phyloP scores from a whole-genome alignment of 768 basidiomycete species.

The Mycena olivaceomarginata region DNA sequence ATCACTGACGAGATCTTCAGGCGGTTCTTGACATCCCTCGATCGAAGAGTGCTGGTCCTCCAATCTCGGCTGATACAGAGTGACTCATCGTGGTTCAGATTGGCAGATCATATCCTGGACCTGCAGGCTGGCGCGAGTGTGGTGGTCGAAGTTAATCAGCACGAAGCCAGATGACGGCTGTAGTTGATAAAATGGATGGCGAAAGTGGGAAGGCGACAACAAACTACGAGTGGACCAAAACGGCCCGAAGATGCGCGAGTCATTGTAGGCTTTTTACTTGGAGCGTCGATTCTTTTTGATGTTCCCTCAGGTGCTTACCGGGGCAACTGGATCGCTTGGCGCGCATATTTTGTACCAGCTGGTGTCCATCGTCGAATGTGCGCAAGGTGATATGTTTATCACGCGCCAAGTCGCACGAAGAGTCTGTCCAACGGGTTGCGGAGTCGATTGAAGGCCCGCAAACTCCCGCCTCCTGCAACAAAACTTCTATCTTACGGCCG shows the following conservation, averaged over 20 bases:
- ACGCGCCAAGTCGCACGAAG: conserved; percentile 66
- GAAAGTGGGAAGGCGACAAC: conserved; percentile 37
- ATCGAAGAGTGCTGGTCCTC: conserved; percentile 54
- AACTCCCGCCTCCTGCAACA: conserved; percentile 49
- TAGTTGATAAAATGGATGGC: conserved; percentile 65
- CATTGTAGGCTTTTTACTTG: conserved; percentile 24
- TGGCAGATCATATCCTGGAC: conserved; percentile 63
- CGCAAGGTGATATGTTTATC: conserved; percentile 69
- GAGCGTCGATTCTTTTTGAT: background rate
- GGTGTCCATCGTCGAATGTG: conserved; percentile 57
- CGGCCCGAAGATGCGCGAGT: conserved; percentile 39
- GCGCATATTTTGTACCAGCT: conserved; percentile 71
- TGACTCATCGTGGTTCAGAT: conserved; percentile 46
- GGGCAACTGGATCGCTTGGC: conserved; percentile 73
- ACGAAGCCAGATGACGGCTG: conserved; percentile 61
- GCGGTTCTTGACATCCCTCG: conserved; percentile 73
- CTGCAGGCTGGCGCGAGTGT: conserved; percentile 53
- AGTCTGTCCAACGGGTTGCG: conserved; percentile 62
- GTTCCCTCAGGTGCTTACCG: conserved; percentile 64
- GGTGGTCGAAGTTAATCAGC: conserved; percentile 46
- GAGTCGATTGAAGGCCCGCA: conserved; percentile 63
- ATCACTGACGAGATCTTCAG: conserved; percentile 44
- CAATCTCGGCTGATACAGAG: too few species aligned
- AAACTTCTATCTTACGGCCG: conserved; percentile 64
- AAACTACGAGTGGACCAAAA: conserved; percentile 26